Evolutionary conservation across 2,329 filamentous ascomycete species (phyloP), one percentile per base, ranked within the genome.

Genomic region (Ophiostoma sp.): DNA sequence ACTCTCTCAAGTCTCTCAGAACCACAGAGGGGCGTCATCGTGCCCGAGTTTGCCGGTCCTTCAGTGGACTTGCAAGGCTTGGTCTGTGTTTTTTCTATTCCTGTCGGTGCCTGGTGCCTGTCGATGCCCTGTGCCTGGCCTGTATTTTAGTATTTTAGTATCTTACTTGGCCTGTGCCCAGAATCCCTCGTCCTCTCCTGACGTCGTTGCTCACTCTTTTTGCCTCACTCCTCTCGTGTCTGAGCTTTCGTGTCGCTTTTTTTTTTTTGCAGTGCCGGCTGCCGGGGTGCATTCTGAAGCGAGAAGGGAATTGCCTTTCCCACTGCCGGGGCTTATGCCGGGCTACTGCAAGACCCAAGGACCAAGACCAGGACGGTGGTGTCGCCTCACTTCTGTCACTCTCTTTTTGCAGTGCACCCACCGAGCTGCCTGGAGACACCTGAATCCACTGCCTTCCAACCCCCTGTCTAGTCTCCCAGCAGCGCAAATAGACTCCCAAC

Each of bases 301-400:
- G 50, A 55, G 22, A 28, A 55, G 9, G n/a, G 22, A 50, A 17
- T 17, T 50, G 50, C 22, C 9, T 22, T 22, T 39, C n/a, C 31
- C 28, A 70, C 50, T 70, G 68, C 48, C 68, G 68, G 68, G 31
- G 68, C 68, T 70, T 70, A 57, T 70, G 50, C 50, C 64, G 19
- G 45, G 28, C 66, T 69, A 69, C 66, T 69, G 66, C 45, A 57
- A 7, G 15, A 12, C 25, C 12, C 55, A 61, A 28, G 42, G 42
- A 45, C 42, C 42, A 48, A 48, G 42, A 48, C n/a, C 39, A 25
- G 48, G 63, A 17, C 39, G 17, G 59, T 4, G 33, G 19, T 63
- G 31, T 63, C 25, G 55, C 25, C 25, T 59, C 55, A 19, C 12
- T 33, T 19, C 52, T 3, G 52, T 57, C 22, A 3, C 52, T 31